Evolutionary conservation across 495 filamentous ascomycete genomes (phyloP).

Genomic region (Trichodelitschia bisporula): DNA sequence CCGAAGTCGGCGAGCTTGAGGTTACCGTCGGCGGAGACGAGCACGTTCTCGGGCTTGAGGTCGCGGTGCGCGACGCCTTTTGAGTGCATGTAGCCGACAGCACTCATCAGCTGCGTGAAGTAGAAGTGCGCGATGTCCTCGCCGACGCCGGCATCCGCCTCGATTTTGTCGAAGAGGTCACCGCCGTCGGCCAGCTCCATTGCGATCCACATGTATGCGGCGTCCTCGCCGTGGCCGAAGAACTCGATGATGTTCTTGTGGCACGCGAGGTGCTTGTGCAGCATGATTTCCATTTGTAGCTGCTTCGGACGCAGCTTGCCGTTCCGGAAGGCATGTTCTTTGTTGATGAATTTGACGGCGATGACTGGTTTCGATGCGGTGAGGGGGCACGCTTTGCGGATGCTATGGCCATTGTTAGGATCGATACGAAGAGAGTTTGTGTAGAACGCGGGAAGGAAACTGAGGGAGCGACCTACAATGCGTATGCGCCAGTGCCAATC

Average conservation of each 20-base stretch:
- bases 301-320: conserved; percentile 76
- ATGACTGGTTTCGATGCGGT: conserved; percentile 50
- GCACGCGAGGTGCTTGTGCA: conserved; percentile 66
- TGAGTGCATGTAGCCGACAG: conserved; percentile 84
- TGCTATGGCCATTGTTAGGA: conserved; percentile 27
- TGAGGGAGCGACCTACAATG: conserved; percentile 44
- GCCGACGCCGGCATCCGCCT: conserved; percentile 76
- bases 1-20: conserved; percentile 96
- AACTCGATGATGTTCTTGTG: conserved; percentile 88
- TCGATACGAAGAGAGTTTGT: neutral
- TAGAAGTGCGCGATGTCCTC: conserved; percentile 92
- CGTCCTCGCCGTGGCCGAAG: conserved; percentile 67
- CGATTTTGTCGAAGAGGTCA: conserved; percentile 98
- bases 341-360: conserved; percentile 96
- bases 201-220: conserved; percentile 87
- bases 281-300: conserved; percentile 63
- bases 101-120: conserved; percentile 75
- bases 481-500: conserved; percentile 89
- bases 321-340: conserved; percentile 70
- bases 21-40: conserved; percentile 46
- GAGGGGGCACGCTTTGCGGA: conserved; percentile 74
- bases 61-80: conserved; percentile 21
- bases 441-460: too few species aligned
- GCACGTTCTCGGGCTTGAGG: conserved; percentile 21
- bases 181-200: conserved; percentile 95